Conservation (phyloP, 1,284 basidiomycete genomes). For the Ceratobasidium sp. region DNA sequence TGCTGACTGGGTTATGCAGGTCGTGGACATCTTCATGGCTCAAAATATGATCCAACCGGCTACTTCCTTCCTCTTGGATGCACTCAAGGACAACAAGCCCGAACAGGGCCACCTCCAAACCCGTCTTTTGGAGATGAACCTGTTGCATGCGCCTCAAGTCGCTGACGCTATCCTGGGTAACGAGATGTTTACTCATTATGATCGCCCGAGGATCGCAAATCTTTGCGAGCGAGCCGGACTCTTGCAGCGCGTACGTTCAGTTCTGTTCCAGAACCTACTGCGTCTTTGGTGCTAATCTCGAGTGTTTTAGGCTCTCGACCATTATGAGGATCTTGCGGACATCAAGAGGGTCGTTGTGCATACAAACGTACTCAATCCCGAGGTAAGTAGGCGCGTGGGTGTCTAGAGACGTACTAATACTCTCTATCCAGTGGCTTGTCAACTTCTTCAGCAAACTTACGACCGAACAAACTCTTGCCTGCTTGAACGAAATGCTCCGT, state of each 20-base stretch:
- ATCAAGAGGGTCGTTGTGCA: slow-evolving; percentile 99
- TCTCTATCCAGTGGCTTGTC: slow-evolving; percentile 80
- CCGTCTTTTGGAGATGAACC: slow-evolving; percentile 96
- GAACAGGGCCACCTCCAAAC: slow-evolving; percentile 98
- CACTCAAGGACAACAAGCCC: slow-evolving; percentile 98
- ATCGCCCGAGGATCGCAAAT: slow-evolving; percentile 95
- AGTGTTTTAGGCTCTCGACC: slow-evolving; percentile 83
- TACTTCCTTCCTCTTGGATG: slow-evolving; percentile 96
- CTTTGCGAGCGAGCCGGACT: slow-evolving; percentile 98
- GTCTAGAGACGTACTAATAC: slow-evolving; percentile 14
- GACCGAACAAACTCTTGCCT: slow-evolving; percentile 97
- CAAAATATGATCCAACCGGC: slow-evolving; percentile 99
- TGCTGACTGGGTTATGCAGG: slow-evolving; percentile 53
- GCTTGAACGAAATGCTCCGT: slow-evolving; percentile 95
- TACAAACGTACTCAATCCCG: slow-evolving; percentile 82
- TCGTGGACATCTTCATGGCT: slow-evolving; percentile 98
- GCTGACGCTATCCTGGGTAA: slow-evolving; percentile 99
- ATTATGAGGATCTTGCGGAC: slow-evolving; percentile 95
- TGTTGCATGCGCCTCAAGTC: slow-evolving; percentile 96
- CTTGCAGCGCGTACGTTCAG: slow-evolving; percentile 75
- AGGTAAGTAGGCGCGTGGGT: slow-evolving; percentile 58
- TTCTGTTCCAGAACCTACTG: background rate
- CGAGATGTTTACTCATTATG: slow-evolving; percentile 98
- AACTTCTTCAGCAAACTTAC: slow-evolving; percentile 97
- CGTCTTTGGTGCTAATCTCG: slow-evolving; percentile 30